Evolutionary conservation across 257 asterid genomes (phyloP).

Genomic region (Paulownia fortunei): DNA sequence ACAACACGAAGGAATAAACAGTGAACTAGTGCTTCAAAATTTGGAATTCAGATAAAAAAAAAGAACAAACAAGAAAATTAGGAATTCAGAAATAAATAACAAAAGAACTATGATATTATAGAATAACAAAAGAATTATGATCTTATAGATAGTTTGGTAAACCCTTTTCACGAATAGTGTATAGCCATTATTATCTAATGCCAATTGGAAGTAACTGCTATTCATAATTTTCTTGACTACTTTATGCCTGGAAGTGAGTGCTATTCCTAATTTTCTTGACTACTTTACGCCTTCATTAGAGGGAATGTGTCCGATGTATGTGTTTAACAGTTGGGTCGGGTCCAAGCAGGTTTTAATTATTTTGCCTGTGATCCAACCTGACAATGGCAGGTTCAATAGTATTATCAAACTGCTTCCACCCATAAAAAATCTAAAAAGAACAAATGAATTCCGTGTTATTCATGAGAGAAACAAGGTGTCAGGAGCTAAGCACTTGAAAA

Average conservation of each 20-base stretch:
- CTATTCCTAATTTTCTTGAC: background rate
- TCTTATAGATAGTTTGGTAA: background rate
- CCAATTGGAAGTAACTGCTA: background rate
- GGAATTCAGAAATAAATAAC: background rate
- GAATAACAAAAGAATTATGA: background rate
- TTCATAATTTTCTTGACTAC: background rate
- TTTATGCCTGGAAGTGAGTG: background rate
- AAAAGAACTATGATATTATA: background rate
- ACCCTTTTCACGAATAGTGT: background rate
- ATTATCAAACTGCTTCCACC: background rate
- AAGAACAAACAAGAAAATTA: background rate
- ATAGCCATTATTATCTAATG: background rate
- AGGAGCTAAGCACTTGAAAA: background rate
- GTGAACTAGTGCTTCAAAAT: background rate
- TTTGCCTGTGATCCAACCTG: background rate
- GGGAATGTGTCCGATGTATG: background rate
- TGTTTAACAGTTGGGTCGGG: background rate
- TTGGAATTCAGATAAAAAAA: background rate
- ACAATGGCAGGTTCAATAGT: background rate
- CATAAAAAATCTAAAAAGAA: background rate
- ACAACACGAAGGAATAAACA: background rate
- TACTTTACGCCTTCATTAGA: background rate
- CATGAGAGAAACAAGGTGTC: constrained; percentile 5
- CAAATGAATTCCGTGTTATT: background rate
- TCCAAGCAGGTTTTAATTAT: background rate